Evolutionary conservation across 352 stramenopile species (phyloP), one percentile per base, ranked within the genome.

Genomic region (Phytopythium oedochilum): DNA sequence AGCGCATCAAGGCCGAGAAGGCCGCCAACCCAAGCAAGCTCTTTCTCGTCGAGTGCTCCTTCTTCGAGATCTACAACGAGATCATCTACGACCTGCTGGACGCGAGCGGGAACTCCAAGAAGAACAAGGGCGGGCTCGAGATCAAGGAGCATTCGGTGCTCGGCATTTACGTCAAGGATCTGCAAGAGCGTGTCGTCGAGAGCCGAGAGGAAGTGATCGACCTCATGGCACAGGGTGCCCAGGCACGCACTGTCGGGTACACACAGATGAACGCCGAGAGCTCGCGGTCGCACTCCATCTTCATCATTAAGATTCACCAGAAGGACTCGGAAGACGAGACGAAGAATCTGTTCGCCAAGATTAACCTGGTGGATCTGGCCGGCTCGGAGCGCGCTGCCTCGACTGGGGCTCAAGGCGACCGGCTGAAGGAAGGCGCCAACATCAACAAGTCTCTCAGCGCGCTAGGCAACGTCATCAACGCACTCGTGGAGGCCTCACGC

Each of bases 51-150:
- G 85, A 94, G 53, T 95, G 83, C 34, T 97, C 90, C 15, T 98
- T 96, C 71, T 93, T 98, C 57, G 94, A 98, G 62, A 98, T 98
- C 46, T 98, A 98, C 74, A 98, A 98, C 57, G 94, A 98, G 68
- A 93, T 93, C 44, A 97, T 98, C 53, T 97, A 95, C 59, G 94
- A 98, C 63, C 69, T 98, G 43, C 75, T 98, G 10, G 78, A 96
- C 54, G 83, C 88, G 11, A 96, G 68, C 29, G 77, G 78, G n/a
- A 89, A 91, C 48, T 58, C 68, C 40, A 96, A 95, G 73, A 92
- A 95, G 29, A 88, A 81, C 61, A 90, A 92, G 61, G 82, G 80
- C 32, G 86, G 88, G 2, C 75, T 98, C 20, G 84, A 97, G 68
- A 97, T 98, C 57, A 96, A 96, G 31, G 90, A 98, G 69, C 90